Percentiles rank a stretch among this genome's conserved stretches.
Evolutionary conservation across 768 basidiomycete species (phyloP).

Genomic region (Dioszegia crocea): DNA sequence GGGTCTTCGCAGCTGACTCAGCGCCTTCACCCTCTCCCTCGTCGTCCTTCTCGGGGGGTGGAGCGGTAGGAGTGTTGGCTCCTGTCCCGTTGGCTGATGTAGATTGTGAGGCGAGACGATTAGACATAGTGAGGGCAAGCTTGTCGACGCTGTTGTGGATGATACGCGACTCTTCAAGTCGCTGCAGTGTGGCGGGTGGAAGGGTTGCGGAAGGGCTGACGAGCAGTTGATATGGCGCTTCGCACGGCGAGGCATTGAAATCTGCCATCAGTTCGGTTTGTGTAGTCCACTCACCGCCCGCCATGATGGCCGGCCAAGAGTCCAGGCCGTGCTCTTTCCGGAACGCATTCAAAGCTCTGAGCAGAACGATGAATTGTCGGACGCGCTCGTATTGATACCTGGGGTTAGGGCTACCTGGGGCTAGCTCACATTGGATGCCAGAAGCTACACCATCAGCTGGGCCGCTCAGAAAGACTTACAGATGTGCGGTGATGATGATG

Average conservation of each 20-base stretch:
- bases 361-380: slow-evolving; percentile 73
- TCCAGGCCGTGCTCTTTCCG: slow-evolving; percentile 53
- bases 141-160: slow-evolving; percentile 46
- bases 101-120: neutral
- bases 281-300: slow-evolving; percentile 62
- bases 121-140: slow-evolving; percentile 8
- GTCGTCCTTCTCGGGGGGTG: slow-evolving; percentile 41
- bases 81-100: slow-evolving; percentile 34
- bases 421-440: slow-evolving; percentile 78
- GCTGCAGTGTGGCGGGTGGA: slow-evolving; percentile 56
- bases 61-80: slow-evolving; percentile 48
- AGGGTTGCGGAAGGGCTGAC: slow-evolving; percentile 58
- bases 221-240: slow-evolving; percentile 75
- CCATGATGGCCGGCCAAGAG: slow-evolving; percentile 74
- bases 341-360: slow-evolving; percentile 63
- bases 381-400: slow-evolving; percentile 75
- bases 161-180: slow-evolving; percentile 60
- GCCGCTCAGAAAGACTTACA: slow-evolving; percentile 47
- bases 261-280: slow-evolving; percentile 54
- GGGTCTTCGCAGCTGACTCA: slow-evolving; percentile 66
- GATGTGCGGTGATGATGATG: slow-evolving; percentile 79
- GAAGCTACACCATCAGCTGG: slow-evolving; percentile 53
- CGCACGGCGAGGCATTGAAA: slow-evolving; percentile 82
- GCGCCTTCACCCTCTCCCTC: slow-evolving; percentile 42
- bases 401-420: neutral